Evolutionary conservation across 805 yeast genomes (phyloP).

Genomic region (Metschnikowia bowlesiae): DNA sequence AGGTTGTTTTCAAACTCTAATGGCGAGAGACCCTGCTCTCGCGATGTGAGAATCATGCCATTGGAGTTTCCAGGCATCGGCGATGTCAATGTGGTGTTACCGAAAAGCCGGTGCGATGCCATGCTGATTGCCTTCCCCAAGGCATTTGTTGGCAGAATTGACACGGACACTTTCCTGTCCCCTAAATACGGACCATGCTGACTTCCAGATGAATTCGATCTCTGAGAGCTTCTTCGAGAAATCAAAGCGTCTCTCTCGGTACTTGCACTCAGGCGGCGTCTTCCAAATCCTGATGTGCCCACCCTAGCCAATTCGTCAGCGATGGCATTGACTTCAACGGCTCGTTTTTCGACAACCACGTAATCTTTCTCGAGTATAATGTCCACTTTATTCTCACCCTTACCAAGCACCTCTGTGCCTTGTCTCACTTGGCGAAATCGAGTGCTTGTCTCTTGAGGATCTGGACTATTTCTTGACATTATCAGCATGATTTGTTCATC

Average conservation of each 20-base stretch:
- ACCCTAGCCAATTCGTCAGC: constrained; percentile 86
- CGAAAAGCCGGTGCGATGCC: constrained; percentile 85
- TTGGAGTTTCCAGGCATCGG: constrained; percentile 10
- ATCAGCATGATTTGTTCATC: constrained; percentile 46
- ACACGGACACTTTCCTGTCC: constrained; percentile 61
- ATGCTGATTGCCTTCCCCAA: constrained; percentile 80
- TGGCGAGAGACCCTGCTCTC: constrained; percentile 6
- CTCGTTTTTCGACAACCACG: constrained; percentile 90
- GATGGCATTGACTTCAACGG: constrained; percentile 90
- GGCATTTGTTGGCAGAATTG: constrained; percentile 81
- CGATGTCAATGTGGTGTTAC: constrained; percentile 25
- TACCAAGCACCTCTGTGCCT: constrained; percentile 8
- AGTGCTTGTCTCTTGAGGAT: constrained; percentile 27
- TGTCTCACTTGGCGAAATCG: constrained; percentile 22
- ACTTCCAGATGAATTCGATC: constrained; percentile 46
- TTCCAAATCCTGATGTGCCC: constrained; percentile 48
- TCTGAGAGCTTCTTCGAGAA: constrained; percentile 34
- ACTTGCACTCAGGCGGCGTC: constrained; percentile 29
- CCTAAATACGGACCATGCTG: constrained; percentile 59
- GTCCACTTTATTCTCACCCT: constrained; percentile 33
- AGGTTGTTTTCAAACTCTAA: constrained; percentile 30
- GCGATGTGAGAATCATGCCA: constrained; percentile 1
- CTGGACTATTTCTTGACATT: constrained; percentile 42
- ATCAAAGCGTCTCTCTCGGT: constrained; percentile 18
- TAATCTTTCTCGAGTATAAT: constrained; percentile 72